Evolutionary conservation across 108 stramenopile genomes (phyloP).

Genomic region (Schizochytrium sp.): DNA sequence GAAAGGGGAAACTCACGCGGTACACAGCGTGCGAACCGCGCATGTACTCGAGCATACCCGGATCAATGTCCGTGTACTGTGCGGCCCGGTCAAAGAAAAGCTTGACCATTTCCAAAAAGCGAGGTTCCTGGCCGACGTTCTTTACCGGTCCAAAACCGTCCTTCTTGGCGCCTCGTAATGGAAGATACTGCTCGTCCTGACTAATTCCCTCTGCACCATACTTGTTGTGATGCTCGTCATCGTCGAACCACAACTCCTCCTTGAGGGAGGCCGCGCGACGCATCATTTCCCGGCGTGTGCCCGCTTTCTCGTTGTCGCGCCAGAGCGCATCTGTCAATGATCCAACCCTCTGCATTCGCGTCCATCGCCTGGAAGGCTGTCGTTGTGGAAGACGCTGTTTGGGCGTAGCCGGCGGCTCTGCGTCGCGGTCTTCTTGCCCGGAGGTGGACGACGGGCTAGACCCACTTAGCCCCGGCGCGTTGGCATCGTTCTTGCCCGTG

Average conservation of each 20-base stretch:
- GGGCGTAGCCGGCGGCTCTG: no score
- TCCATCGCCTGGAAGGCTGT: neutral
- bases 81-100: constrained; percentile 24
- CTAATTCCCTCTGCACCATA: neutral
- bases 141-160: neutral
- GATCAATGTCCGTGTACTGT: neutral
- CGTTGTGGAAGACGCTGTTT: neutral
- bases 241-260: neutral
- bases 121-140: neutral
- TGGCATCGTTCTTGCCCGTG: no score
- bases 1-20: constrained; percentile 16
- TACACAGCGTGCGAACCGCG: constrained; percentile 19
- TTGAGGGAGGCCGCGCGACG: neutral
- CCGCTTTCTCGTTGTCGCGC: neutral
- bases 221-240: neutral
- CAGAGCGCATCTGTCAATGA: neutral
- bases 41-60: constrained; percentile 7
- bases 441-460: no score
- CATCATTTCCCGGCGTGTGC: neutral
- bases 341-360: neutral
- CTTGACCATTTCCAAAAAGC: constrained; percentile 29
- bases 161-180: neutral
- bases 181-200: neutral
- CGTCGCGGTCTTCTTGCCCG: no score
- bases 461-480: no score